Base-by-base conservation (phyloP, 1,139 yeast species). In the Geotrichum citri-aurantii region DNA sequence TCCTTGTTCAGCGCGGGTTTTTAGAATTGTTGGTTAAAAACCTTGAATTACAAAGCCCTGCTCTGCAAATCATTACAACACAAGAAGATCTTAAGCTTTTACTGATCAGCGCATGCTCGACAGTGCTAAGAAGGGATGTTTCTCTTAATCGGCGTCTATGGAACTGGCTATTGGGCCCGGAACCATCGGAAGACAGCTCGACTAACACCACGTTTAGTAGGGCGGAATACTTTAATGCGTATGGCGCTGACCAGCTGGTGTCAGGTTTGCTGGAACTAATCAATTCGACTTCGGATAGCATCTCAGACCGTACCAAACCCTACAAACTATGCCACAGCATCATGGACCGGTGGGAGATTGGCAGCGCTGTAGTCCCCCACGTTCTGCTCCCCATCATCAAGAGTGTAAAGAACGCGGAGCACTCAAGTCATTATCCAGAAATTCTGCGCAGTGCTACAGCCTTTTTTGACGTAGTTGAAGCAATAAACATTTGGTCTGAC, bases 281-380 rank as follows among this genome's bases (percentile, higher is more conserved):
- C 0, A 63, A 76, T 1, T 75, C 77, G 0, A 70, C 67, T 11
- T 67, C 69, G 2, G 58, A 68, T 0, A 67, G 71, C 3, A 65
- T 70, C 0, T 64, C 73, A 0, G 60, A 75, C 29, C 75, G 78
- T 48, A 74, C 79, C 1, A 79, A 79, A 44, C 84, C 88, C 0
- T 82, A 83, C 64, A 82, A 79, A 59, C 83, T 91, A 10, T 78
- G 89, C 1, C 75, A 85, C 3, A 81, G 95, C 5, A 78, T 91
- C 5, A 82, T 91, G 83, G 98, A 93, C 68, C 81, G 90, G 64
- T 93, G 98, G 98, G 98, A 93, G 71, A 84, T 93, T 46, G 93
- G 96, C 14, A 83, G 84, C 24, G 71, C 80, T 29, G 76, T 92
- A 0, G 83, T 91, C 0, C 95, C 96, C 0, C 72, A 74, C 33